Evolutionary conservation across 169 alveolate genomes (phyloP).

Genomic region (Eimeria tenella): DNA sequence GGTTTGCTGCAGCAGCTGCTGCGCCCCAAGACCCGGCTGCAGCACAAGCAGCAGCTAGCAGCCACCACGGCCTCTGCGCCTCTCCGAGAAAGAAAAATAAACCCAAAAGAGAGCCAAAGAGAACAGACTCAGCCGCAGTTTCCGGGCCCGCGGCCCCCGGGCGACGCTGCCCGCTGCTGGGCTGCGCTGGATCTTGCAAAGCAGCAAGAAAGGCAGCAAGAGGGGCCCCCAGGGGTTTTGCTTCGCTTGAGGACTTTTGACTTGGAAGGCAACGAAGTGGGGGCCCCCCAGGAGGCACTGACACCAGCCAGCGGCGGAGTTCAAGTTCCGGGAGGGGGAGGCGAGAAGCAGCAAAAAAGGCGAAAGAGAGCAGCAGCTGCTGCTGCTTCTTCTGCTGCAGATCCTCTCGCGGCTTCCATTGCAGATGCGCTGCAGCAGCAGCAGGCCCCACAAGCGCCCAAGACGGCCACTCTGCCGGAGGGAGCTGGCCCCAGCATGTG

Average conservation of each 20-base stretch:
- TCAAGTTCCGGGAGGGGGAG: not conserved
- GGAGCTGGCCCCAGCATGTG: conserved; percentile 66
- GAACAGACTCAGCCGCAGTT: too few species aligned
- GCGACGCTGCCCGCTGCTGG: conserved; percentile 58
- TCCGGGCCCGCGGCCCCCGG: too few species aligned
- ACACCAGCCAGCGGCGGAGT: not conserved
- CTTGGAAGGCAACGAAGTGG: conserved; percentile 7
- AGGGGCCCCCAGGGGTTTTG: not conserved
- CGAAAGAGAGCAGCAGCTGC: not conserved
- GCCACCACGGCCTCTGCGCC: conserved; percentile 47
- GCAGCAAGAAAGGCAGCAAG: conserved; percentile 35
- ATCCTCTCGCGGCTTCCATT: conserved; percentile 25
- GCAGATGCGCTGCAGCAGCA: not conserved
- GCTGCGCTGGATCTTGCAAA: conserved; percentile 42
- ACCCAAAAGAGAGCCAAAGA: not conserved
- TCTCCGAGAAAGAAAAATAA: conserved; percentile 28
- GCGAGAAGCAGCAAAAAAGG: not conserved
- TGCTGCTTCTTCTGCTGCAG: not conserved
- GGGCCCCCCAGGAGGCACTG: not conserved
- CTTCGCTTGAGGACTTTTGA: not conserved
- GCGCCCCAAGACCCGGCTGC: conserved; percentile 57
- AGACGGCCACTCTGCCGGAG: conserved; percentile 46
- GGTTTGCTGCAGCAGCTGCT: conserved; percentile 23
- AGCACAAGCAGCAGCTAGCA: conserved; percentile 34
- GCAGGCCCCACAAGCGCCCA: conserved; percentile 45